Percentiles rank a stretch among this genome's conserved stretches.
Conservation (phyloP, 352 stramenopile genomes). For the Thraustochytrium sp. region DNA sequence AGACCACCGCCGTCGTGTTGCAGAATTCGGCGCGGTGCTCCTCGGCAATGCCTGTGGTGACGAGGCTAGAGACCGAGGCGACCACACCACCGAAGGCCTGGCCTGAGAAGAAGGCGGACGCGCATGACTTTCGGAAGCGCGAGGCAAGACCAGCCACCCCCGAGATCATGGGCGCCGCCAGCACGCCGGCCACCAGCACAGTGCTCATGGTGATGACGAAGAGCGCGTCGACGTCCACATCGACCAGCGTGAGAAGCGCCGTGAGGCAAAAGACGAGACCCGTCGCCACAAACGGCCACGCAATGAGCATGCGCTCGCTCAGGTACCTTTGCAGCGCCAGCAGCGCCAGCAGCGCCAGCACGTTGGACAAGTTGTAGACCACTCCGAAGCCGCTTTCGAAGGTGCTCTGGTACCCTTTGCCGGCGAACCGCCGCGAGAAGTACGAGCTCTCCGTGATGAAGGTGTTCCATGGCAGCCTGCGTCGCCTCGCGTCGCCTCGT, state of each 20-base stretch:
- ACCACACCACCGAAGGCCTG: neutral
- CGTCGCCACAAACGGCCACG: neutral
- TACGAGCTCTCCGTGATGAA: constrained; percentile 39
- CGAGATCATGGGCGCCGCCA: constrained; percentile 28
- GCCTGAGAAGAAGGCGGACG: neutral
- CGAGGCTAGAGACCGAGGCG: constrained; percentile 14
- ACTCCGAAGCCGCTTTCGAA: constrained; percentile 31
- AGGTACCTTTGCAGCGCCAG: constrained; percentile 25
- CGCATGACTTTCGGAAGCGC: neutral
- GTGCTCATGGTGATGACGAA: neutral
- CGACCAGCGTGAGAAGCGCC: neutral
- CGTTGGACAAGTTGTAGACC: constrained; percentile 15
- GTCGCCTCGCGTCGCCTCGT: constrained; percentile 14
- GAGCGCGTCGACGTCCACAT: neutral
- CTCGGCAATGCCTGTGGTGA: neutral
- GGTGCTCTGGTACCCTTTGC: neutral
- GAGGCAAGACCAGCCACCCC: neutral
- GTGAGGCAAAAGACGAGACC: constrained; percentile 3
- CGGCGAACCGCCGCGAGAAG: neutral
- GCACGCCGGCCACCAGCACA: neutral
- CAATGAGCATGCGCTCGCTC: neutral
- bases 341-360: neutral
- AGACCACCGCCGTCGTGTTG: neutral
- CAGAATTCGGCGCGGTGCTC: neutral
- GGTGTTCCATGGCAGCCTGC: constrained; percentile 5